Evolutionary conservation across 768 basidiomycete genomes (phyloP), one percentile per base, ranked within the genome.

Genomic region (Mycena filopes): DNA sequence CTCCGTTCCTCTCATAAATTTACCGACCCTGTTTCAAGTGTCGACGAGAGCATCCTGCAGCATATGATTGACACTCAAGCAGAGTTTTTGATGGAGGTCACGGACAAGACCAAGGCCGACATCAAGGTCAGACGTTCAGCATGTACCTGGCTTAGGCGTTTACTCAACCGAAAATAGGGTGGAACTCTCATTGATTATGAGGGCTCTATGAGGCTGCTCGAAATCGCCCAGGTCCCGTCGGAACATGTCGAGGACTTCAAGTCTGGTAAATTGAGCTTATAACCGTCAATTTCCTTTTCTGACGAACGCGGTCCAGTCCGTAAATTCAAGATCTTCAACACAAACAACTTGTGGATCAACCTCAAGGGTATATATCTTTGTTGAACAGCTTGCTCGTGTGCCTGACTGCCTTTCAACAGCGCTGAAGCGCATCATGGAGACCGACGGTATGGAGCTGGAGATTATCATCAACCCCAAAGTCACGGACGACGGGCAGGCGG

Each of bases 231-330:
- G 77, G 95, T 97, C 26, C 95, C 95, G 29, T 89, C 88, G 42
- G 95, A 96, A 75, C 95, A 96, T 77, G 87, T 94, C 54, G 93
- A 96, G 76, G 95, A 96, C 80, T 98, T 96, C 87, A 96, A 96
- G 79, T 90, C 90, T 20, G 83, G 88, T 89, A 69, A 57, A 76
- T 15, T 25, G 18, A 11, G 38, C 45, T 40, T 25, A 21, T 21
- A 59, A 55, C 41, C 45, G 20, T 40, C 36, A 26, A 43, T 33
- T 11, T 50, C n/a, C 9, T 36, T 36, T 55, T 47, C 60, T 65
- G 65, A 55, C 64, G 21, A 6, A 48, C 36, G 23, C 26, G 56
- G 36, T 60, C 45, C 74, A 86, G 89, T 91, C 53, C 87, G 92
- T 67, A 95, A 96, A 79, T 96, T 98, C 89, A 94, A 95, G 84